Conservation (phyloP, 2,329 filamentous ascomycete species). For the Ophiocordyceps camponoti-saundersi region DNA sequence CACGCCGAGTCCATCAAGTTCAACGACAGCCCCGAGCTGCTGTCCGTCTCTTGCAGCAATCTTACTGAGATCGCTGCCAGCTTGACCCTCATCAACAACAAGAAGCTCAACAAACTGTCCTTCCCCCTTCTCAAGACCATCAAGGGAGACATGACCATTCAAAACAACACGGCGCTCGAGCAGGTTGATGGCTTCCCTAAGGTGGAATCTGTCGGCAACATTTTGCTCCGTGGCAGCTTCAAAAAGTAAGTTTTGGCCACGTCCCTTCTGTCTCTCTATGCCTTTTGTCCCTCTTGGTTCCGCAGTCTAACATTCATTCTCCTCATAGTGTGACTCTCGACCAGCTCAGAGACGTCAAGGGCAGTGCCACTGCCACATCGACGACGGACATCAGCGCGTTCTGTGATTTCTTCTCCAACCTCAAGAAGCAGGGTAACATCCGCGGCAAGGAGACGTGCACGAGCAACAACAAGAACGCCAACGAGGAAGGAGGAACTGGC, state of each 20-base stretch:
- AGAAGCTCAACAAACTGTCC: conserved; percentile 52
- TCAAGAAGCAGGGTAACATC: conserved; percentile 19
- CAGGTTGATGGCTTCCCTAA: conserved; percentile 49
- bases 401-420: conserved; percentile 30
- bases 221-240: conserved; percentile 77
- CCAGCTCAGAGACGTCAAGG: conserved; percentile 47
- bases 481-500: conserved; percentile 21
- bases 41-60: conserved; percentile 42
- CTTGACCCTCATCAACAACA: conserved; percentile 47
- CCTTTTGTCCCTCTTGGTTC: no score
- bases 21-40: conserved; percentile 57
- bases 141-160: conserved; percentile 66
- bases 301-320: not conserved
- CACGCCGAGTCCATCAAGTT: conserved; percentile 60
- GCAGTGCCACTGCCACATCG: conserved; percentile 53
- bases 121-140: conserved; percentile 52
- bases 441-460: conserved; percentile 29
- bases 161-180: conserved; percentile 70
- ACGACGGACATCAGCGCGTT: conserved; percentile 44
- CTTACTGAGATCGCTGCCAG: conserved; percentile 41
- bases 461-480: conserved; percentile 33
- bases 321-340: conserved; percentile 51
- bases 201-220: conserved; percentile 59
- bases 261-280: not conserved
- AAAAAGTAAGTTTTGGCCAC: conserved; percentile 46